A percentile compares a stretch with the other conserved stretches of the same genome.
Conservation (phyloP, 2,329 filamentous ascomycete genomes). For the Trichoderma koningii region DNA sequence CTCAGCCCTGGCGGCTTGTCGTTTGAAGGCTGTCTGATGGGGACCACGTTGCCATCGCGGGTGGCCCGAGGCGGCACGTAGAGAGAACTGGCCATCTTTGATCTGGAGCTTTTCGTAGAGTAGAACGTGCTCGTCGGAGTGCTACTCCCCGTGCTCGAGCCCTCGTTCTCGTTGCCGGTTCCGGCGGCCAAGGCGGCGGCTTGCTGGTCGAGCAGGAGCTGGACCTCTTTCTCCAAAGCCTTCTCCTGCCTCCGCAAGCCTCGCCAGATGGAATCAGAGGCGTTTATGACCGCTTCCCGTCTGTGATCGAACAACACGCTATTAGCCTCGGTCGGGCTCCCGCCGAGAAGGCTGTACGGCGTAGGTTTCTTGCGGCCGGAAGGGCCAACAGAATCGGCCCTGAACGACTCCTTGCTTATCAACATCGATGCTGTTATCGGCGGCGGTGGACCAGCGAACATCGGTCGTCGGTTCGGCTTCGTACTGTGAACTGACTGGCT, state of each 20-base stretch:
- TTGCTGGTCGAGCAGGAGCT: slow-evolving; percentile 53
- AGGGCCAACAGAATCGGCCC: slow-evolving; percentile 12
- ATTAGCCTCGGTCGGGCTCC: slow-evolving; percentile 28
- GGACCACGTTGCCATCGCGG: slow-evolving; percentile 55
- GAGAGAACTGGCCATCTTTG: slow-evolving; percentile 47
- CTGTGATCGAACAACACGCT: slow-evolving; percentile 46
- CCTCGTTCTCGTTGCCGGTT: slow-evolving; percentile 38
- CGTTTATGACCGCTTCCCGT: slow-evolving; percentile 34
- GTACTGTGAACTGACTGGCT: slow-evolving; percentile 39
- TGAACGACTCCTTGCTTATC: slow-evolving; percentile 31
- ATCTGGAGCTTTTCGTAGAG: slow-evolving; percentile 44
- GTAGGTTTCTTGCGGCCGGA: slow-evolving; percentile 9
- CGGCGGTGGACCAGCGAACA: slow-evolving; percentile 54
- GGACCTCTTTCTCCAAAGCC: slow-evolving; percentile 50
- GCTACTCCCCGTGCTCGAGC: slow-evolving; percentile 45
- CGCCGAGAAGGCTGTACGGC: slow-evolving; percentile 18
- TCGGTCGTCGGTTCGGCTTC: slow-evolving; percentile 34
- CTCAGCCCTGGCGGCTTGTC: slow-evolving; percentile 57
- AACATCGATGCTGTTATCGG: slow-evolving; percentile 51
- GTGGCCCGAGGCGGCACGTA: slow-evolving; percentile 45
- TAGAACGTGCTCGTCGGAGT: slow-evolving; percentile 47
- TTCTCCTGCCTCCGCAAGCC: slow-evolving; percentile 50
- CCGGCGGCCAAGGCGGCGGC: slow-evolving; percentile 48
- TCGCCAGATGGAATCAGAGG: slow-evolving; percentile 51
- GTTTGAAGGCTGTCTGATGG: slow-evolving; percentile 58